Evolutionary conservation across 2,329 filamentous ascomycete genomes (phyloP).

Genomic region (Penicillium sp.): DNA sequence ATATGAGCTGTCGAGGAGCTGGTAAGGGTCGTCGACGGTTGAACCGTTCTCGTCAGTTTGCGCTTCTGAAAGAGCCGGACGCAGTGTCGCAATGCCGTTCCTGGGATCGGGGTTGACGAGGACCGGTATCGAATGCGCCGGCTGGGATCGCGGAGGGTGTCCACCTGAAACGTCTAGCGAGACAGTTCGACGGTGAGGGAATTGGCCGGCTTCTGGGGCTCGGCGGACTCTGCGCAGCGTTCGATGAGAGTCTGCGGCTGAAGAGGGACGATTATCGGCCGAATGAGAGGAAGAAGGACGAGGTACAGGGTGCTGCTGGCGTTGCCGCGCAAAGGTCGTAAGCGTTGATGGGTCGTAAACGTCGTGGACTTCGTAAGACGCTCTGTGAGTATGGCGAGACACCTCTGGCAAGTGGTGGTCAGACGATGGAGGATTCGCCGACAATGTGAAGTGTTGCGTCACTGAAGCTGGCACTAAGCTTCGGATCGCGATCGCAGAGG

Average conservation of each 20-base stretch:
- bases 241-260: slow-evolving; percentile 52
- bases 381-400: slow-evolving; percentile 42
- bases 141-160: slow-evolving; percentile 27
- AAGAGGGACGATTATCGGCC: slow-evolving; percentile 48
- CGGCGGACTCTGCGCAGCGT: slow-evolving; percentile 54
- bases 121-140: slow-evolving; percentile 28
- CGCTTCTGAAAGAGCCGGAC: slow-evolving; percentile 34
- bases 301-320: slow-evolving; percentile 46
- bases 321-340: slow-evolving; percentile 45
- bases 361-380: slow-evolving; percentile 56
- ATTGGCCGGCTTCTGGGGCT: slow-evolving; percentile 47
- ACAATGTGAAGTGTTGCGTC: slow-evolving; percentile 33
- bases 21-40: slow-evolving; percentile 31
- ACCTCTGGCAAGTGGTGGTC: slow-evolving; percentile 36
- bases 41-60: slow-evolving; percentile 35
- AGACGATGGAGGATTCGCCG: slow-evolving; percentile 26
- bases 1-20: slow-evolving; percentile 46
- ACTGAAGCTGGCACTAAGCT: slow-evolving; percentile 15
- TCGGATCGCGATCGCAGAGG: slow-evolving; percentile 16
- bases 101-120: slow-evolving; percentile 23
- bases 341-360: slow-evolving; percentile 50
- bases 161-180: slow-evolving; percentile 45
- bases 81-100: slow-evolving; percentile 24
- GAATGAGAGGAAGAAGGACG: slow-evolving; percentile 48
- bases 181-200: slow-evolving; percentile 40